Evolutionary conservation across 257 asterid genomes (phyloP), one percentile per base, ranked within the genome.

Genomic region (Solanum lycopersicoides): DNA sequence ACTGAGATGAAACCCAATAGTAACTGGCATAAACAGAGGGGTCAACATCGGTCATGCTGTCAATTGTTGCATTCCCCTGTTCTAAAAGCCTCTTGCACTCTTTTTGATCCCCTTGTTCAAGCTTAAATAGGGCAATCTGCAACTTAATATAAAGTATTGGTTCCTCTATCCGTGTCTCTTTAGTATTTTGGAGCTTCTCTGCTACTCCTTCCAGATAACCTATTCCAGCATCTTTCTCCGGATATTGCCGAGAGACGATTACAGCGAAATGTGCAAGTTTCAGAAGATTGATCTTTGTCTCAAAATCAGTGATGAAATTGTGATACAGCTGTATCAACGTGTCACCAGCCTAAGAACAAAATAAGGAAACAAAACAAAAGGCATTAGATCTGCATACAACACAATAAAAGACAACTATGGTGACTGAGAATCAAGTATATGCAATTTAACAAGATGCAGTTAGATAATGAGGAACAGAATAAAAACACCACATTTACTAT

Each of bases 231-330:
- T 92, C 99, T 93, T 95, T 96, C 93, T 93, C 98, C 0, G 92
- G 77, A 89, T 97, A 96, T 88, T 88, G 96, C 47, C 98, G 93
- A 88, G 99, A 97, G 72, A 97, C 98, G 80, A 92, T 93, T 90
- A 95, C 99, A 47, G 97, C 95, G 86, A 97, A 96, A 90, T 96
- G 99, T 47, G 99, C 98, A 88, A 97, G 99, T 94, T 97, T 97
- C 92, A 97, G 98, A 80, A 94, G 98, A 89, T 97, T 96, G 93
- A 97, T 97, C 90, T 96, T 97, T 39, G 98, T 96, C 97, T 97
- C 99, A 88, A 97, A 97, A 82, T 97, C 98, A 8, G 98, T 91
- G 77, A 97, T 97, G 91, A 97, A 96, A 89, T 95, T 96, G 87
- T 97, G 95, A 92, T 97, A 96, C 23, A 97, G 89, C 88, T 97